phyloP scores from a whole-genome alignment of 495 filamentous ascomycete species.

The Diplogelasinospora grovesii region DNA sequence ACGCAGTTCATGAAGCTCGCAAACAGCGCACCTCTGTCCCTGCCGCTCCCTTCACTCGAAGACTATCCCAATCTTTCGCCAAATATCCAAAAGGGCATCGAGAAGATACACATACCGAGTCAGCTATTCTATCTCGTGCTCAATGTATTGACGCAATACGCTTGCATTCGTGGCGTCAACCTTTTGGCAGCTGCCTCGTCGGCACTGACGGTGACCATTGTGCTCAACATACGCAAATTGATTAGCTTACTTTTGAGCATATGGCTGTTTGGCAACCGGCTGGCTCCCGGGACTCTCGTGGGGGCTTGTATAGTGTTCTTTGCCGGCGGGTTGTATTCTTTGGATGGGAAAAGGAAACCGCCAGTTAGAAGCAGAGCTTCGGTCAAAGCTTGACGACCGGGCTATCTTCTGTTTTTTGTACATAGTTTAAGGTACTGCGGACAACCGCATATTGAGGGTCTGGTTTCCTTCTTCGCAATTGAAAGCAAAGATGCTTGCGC shows the following conservation, averaged over 20 bases:
- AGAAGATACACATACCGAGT: conserved; percentile 51
- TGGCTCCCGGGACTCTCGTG: conserved; percentile 65
- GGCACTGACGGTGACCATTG: conserved; percentile 90
- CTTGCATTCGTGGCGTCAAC: conserved; percentile 93
- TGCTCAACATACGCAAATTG: conserved; percentile 93
- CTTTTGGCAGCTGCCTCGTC: conserved; percentile 77
- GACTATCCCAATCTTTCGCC: conserved; percentile 21
- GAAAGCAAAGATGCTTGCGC: too few species aligned
- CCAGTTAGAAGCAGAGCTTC: conserved; percentile 12
- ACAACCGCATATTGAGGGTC: too few species aligned
- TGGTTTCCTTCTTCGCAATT: too few species aligned
- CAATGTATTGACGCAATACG: conserved; percentile 88
- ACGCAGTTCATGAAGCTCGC: conserved; percentile 46
- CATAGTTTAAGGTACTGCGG: background rate
- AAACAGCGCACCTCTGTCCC: conserved; percentile 38
- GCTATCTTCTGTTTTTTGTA: conserved; percentile 3
- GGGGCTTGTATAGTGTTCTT: conserved; percentile 82
- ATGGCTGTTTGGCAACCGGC: conserved; percentile 80
- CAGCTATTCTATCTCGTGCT: conserved; percentile 64
- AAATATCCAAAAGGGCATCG: conserved; percentile 25
- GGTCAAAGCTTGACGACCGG: conserved; percentile 14
- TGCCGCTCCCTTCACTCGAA: conserved; percentile 28
- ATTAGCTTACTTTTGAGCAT: conserved; percentile 85
- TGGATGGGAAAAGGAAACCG: conserved; percentile 51
- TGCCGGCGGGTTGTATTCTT: conserved; percentile 81